phyloP scores from a whole-genome alignment of 768 basidiomycete genomes.

The Serpula lacrymans region DNA sequence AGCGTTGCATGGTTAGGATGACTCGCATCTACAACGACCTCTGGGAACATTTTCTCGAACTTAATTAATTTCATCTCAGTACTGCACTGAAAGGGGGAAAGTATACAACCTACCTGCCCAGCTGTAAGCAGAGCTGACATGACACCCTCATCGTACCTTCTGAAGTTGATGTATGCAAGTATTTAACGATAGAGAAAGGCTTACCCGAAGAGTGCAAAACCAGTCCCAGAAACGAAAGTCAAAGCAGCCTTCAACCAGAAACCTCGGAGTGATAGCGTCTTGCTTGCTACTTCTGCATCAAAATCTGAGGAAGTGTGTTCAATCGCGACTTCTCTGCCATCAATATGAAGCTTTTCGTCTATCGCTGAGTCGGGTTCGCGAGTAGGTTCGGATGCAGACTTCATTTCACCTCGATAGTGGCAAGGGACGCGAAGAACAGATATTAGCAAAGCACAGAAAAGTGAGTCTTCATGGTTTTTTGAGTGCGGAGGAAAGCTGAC shows the following conservation, averaged over 20 bases:
- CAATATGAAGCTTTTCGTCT: too few species aligned
- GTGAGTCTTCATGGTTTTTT: too few species aligned
- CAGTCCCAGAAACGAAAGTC: slow-evolving; percentile 55
- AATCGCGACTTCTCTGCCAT: too few species aligned
- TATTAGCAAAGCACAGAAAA: too few species aligned
- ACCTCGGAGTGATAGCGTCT: slow-evolving; percentile 37
- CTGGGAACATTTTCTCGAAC: slow-evolving; percentile 58
- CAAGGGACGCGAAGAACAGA: too few species aligned
- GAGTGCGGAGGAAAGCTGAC: too few species aligned
- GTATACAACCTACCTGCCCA: slow-evolving; percentile 33
- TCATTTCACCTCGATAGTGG: too few species aligned
- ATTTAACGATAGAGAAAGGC: slow-evolving; percentile 9
- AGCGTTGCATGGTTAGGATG: slow-evolving; percentile 46
- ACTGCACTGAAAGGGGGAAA: slow-evolving; percentile 1
- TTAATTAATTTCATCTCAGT: slow-evolving; percentile 13
- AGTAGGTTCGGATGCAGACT: too few species aligned
- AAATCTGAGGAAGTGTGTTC: too few species aligned
- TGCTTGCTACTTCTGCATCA: slow-evolving; percentile 31
- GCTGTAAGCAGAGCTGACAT: slow-evolving; percentile 68
- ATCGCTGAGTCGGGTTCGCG: too few species aligned
- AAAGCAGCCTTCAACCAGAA: slow-evolving; percentile 44
- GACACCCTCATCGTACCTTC: slow-evolving; percentile 70
- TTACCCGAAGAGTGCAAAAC: slow-evolving; percentile 60
- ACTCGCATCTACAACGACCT: slow-evolving; percentile 42
- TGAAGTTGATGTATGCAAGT: background rate